Evolutionary conservation across 2,329 filamentous ascomycete species (phyloP), one percentile per base, ranked within the genome.

Genomic region (Lizonia empirigonia): DNA sequence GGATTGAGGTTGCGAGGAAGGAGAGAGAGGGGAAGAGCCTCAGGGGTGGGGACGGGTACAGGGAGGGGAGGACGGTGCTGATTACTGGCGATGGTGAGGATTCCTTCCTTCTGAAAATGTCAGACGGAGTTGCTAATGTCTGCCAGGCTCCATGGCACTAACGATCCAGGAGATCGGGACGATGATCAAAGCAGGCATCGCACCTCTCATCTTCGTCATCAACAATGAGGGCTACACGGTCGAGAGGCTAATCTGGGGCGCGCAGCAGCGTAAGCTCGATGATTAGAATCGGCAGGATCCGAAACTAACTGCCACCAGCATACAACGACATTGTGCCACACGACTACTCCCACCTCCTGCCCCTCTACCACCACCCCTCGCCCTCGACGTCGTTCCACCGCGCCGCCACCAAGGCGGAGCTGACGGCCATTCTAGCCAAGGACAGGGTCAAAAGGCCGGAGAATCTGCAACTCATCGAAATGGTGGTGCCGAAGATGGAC

Each of bases 131-230:
- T n/a, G n/a, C n/a, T n/a, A n/a, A n/a, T n/a, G n/a, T n/a, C n/a
- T n/a, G n/a, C n/a, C 18, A 49, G 45, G 47, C 3, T 85, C 83
- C 55, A 79, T 88, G 51, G 82, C 87, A 56, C 81, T 88, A 73
- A 88, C 85, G 0, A 84, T 80, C 0, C 86, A 89, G 64, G 85
- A 87, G 56, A 73, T 89, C 3, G 80, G 81, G 9, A 86, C 83
- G 2, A 87, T 88, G 60, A 82, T 88, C 58, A 69, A 69, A 42
- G 60, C 69, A 1, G 58, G 70, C 7, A 58, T 72, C 15, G 67
- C 67, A 7, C 62, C 67, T 1, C 57, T 77, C 5, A 65, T 79
- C 6, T 71, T 79, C 50, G 62, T 80, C 6, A 70, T 79, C 19
- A 78, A 78, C 52, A 80, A 80, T 49, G 69, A 68, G 1, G 77